These are phyloP conservation scores for Galerina marginata DNA, from an alignment of 768 basidiomycete species.

Conservation along the genomic window DNA sequence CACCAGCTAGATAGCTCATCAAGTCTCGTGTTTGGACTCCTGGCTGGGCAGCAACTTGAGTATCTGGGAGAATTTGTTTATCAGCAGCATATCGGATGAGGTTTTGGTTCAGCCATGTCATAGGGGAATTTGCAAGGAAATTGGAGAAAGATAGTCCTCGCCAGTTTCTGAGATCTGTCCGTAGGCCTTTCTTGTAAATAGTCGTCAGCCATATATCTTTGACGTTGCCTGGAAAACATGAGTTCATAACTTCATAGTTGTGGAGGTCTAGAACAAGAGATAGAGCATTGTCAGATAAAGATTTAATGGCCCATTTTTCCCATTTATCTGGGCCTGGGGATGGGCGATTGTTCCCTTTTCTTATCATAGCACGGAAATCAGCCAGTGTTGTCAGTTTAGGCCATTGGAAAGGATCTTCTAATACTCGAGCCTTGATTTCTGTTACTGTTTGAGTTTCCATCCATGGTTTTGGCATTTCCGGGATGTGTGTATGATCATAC, in stretches of 20 bases:
- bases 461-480: too few relatives aligned
- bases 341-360: constrained; percentile 32
- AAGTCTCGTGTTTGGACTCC: constrained; percentile 34
- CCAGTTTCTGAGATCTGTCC: constrained; percentile 32
- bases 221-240: constrained; percentile 30
- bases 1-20: constrained; percentile 21
- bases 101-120: constrained; percentile 33
- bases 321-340: constrained; percentile 37
- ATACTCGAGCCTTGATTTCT: too few relatives aligned
- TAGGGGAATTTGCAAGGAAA: constrained; percentile 29
- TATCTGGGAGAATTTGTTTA: constrained; percentile 25
- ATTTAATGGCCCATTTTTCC: constrained; percentile 39
- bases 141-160: constrained; percentile 31
- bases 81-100: constrained; percentile 28
- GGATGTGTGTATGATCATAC: too few relatives aligned
- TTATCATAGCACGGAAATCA: constrained; percentile 26
- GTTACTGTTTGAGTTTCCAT: too few relatives aligned
- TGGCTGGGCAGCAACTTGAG: constrained; percentile 33
- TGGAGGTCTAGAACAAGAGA: constrained; percentile 26
- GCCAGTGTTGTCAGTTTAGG: constrained; percentile 18
- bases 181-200: constrained; percentile 33
- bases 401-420: constrained; percentile 29
- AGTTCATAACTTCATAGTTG: constrained; percentile 31
- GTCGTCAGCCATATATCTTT: constrained; percentile 29
- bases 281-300: constrained; percentile 28